Conservation (phyloP, 2,329 filamentous ascomycete genomes). For the Ophiostoma sp. region DNA sequence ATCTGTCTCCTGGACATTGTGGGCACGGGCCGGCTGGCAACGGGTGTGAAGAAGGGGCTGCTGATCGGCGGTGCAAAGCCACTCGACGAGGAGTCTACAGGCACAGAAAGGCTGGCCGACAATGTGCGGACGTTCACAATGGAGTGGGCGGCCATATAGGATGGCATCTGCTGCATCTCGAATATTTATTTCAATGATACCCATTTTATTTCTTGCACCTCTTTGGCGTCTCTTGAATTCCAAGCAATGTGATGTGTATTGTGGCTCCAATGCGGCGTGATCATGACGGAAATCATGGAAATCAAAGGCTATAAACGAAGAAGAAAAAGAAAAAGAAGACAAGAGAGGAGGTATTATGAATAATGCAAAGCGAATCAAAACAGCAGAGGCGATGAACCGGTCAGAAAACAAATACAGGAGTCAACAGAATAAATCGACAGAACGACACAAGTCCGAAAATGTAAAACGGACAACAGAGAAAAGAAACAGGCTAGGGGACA, state of each 20-base stretch:
- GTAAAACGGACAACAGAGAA: background rate
- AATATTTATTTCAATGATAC: slow-evolving; percentile 18
- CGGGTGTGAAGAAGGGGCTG: slow-evolving; percentile 93
- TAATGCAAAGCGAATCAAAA: background rate
- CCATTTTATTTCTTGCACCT: slow-evolving; percentile 1
- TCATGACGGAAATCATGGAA: background rate
- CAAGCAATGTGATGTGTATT: background rate
- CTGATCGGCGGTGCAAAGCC: slow-evolving; percentile 63
- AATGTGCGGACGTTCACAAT: slow-evolving; percentile 70
- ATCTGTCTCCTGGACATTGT: slow-evolving; percentile 81
- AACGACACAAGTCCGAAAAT: too few relatives aligned
- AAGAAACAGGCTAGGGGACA: slow-evolving; percentile 56
- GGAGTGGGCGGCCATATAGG: slow-evolving; percentile 87
- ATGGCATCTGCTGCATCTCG: background rate
- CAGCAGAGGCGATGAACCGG: background rate
- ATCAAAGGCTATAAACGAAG: background rate
- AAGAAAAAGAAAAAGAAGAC: background rate
- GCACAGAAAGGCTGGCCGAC: background rate
- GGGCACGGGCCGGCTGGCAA: slow-evolving; percentile 79
- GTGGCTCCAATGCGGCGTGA: background rate
- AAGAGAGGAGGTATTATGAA: background rate
- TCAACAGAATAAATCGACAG: background rate
- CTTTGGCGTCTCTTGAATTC: background rate
- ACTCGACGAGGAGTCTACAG: background rate
- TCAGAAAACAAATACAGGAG: background rate